A percentile compares a stretch with the other conserved stretches of the same genome.
These are phyloP conservation scores for Trametes polyzona DNA, from an alignment of 1,284 basidiomycete genomes.

Conservation along the genomic window DNA sequence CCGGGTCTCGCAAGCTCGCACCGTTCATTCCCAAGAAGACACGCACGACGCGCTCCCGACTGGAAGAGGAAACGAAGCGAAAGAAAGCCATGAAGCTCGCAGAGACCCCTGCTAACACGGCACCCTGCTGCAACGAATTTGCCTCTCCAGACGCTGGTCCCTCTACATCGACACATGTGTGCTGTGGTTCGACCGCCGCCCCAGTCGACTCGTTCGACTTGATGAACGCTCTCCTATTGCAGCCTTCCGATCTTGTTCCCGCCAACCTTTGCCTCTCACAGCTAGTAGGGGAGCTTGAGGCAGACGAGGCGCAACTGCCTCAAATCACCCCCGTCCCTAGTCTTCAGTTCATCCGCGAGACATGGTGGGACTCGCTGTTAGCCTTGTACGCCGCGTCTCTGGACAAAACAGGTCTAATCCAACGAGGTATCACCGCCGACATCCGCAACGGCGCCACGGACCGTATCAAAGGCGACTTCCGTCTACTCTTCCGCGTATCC, in stretches of 20 bases:
- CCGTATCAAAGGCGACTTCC: slow-evolving; percentile 47
- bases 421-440: slow-evolving; percentile 33
- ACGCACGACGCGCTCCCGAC: slow-evolving; percentile 15
- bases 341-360: slow-evolving; percentile 20
- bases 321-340: slow-evolving; percentile 27
- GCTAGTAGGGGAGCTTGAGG: not conserved
- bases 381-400: slow-evolving; percentile 35
- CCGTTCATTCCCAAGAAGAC: slow-evolving; percentile 14
- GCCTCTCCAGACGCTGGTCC: no score
- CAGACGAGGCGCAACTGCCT: slow-evolving; percentile 26
- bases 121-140: no score
- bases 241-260: not conserved
- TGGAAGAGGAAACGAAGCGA: slow-evolving; percentile 16
- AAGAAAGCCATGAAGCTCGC: slow-evolving; percentile 9
- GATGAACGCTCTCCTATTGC: not conserved
- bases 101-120: not conserved
- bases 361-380: slow-evolving; percentile 25
- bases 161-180: no score
- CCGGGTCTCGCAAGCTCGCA: slow-evolving; percentile 67
- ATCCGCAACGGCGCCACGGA: slow-evolving; percentile 47
- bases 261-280: not conserved
- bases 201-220: no score
- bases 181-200: no score
- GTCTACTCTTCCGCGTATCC: slow-evolving; percentile 61
- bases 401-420: not conserved